Conservation (phyloP, 768 basidiomycete species). For the Suillus spraguei region DNA sequence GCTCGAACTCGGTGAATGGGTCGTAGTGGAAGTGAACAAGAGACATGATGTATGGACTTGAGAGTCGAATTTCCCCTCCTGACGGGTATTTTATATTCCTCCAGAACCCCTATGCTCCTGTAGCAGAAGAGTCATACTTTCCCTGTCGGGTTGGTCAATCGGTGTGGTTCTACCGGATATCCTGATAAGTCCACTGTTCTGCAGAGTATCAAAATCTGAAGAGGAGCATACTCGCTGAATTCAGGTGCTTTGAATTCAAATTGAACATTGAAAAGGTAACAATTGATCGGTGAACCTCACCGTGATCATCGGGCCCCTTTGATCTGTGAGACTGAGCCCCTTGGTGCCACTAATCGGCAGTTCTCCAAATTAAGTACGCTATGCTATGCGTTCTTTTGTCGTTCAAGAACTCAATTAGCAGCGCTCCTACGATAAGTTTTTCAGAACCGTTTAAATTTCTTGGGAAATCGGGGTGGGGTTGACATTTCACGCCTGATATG, state of each 20-base stretch:
- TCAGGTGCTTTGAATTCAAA: conserved; percentile 1
- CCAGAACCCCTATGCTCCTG: neutral
- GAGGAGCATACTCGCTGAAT: neutral
- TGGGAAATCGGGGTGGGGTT: too few relatives aligned
- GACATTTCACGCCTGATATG: too few relatives aligned
- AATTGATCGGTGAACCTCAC: neutral
- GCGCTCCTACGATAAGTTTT: too few relatives aligned
- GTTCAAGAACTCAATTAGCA: too few relatives aligned
- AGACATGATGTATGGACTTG: conserved; percentile 26
- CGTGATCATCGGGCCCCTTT: neutral
- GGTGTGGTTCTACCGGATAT: neutral
- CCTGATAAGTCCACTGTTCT: neutral
- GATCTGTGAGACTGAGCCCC: neutral
- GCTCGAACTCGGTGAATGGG: conserved; percentile 44
- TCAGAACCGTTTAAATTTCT: too few relatives aligned
- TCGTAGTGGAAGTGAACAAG: conserved; percentile 36
- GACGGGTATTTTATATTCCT: neutral
- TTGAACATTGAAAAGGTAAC: neutral
- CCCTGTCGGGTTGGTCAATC: neutral
- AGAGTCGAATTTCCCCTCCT: neutral
- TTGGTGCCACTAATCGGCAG: too few relatives aligned
- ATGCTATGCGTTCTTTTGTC: too few relatives aligned
- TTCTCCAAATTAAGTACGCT: too few relatives aligned
- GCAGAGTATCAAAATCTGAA: neutral
- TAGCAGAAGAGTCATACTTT: conserved; percentile 1